phyloP scores from a whole-genome alignment of 108 stramenopile species.

The Asterionellopsis glacialis region DNA sequence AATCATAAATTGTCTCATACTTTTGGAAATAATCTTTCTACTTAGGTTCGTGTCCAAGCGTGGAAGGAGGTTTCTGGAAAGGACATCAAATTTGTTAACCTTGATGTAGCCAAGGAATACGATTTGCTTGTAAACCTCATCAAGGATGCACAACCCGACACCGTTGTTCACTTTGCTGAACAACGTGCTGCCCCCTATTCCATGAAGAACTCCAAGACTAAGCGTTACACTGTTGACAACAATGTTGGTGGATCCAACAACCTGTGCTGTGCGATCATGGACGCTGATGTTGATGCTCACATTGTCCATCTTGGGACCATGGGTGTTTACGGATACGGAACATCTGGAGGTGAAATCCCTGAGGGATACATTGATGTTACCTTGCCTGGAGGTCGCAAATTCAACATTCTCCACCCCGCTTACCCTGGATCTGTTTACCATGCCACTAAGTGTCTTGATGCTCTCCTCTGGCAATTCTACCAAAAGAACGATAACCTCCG shows the following conservation, averaged over 20 bases:
- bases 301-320: conserved; percentile 98
- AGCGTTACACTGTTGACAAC: conserved; percentile 98
- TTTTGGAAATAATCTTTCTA: neutral
- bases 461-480: conserved; percentile 96
- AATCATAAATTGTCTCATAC: too few species aligned
- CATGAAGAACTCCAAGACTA: conserved; percentile 89
- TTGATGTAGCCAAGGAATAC: conserved; percentile 95
- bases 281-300: conserved; percentile 91
- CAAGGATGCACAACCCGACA: conserved; percentile 89
- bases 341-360: conserved; percentile 96
- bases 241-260: conserved; percentile 96
- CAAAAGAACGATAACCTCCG: conserved; percentile 95
- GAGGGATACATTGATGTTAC: conserved; percentile 99
- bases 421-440: conserved; percentile 97
- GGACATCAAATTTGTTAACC: conserved; percentile 86
- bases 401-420: conserved; percentile 95
- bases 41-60: conserved; percentile 73
- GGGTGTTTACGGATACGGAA: conserved; percentile 99
- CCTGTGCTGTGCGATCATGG: conserved; percentile 94
- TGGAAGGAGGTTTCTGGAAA: conserved; percentile 95
- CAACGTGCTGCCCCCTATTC: conserved; percentile 98
- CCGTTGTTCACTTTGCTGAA: conserved; percentile 97
- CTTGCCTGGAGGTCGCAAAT: conserved; percentile 86
- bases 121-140: conserved; percentile 91
- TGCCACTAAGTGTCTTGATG: conserved; percentile 96